These are phyloP conservation scores for Penicillium griseofulvum DNA, from an alignment of 2,329 filamentous ascomycete genomes.

Conservation along the genomic window DNA sequence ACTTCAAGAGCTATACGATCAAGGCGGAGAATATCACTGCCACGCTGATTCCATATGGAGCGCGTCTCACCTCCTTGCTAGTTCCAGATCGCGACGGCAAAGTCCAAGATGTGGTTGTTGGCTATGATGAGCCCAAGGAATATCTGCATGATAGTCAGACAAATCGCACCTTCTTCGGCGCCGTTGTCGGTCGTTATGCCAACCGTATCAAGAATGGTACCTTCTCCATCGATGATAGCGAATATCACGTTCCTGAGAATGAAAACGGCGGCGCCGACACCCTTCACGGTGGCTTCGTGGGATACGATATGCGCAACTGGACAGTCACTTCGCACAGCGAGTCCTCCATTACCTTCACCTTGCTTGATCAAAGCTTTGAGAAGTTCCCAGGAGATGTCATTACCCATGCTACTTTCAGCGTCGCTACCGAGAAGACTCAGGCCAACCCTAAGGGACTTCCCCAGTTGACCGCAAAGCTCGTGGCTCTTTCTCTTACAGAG, in stretches of 20 bases:
- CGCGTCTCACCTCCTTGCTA: constrained; percentile 47
- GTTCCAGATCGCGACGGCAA: constrained; percentile 52
- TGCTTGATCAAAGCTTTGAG: constrained; percentile 45
- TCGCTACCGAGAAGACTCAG: constrained; percentile 36
- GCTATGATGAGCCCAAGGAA: constrained; percentile 49
- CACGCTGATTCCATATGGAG: constrained; percentile 49
- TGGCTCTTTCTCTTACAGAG: constrained; percentile 46
- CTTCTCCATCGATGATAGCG: constrained; percentile 49
- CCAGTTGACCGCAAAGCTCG: constrained; percentile 44
- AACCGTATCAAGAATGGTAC: constrained; percentile 58
- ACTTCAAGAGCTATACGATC: constrained; percentile 47
- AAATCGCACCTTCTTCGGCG: constrained; percentile 49
- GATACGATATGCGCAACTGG: constrained; percentile 52
- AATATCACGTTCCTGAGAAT: constrained; percentile 51
- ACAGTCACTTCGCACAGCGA: constrained; percentile 44
- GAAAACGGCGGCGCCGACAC: constrained; percentile 53
- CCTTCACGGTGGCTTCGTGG: constrained; percentile 51
- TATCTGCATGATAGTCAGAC: constrained; percentile 48
- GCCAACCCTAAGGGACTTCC: constrained; percentile 43
- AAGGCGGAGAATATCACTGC: constrained; percentile 49
- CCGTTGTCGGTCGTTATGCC: constrained; percentile 53
- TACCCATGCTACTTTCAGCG: constrained; percentile 47
- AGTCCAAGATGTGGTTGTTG: constrained; percentile 50
- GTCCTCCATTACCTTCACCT: constrained; percentile 47
- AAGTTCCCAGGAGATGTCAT: constrained; percentile 49